Evolutionary conservation across 306 rosid species (phyloP).

Genomic region (Ziziphus jujuba): DNA sequence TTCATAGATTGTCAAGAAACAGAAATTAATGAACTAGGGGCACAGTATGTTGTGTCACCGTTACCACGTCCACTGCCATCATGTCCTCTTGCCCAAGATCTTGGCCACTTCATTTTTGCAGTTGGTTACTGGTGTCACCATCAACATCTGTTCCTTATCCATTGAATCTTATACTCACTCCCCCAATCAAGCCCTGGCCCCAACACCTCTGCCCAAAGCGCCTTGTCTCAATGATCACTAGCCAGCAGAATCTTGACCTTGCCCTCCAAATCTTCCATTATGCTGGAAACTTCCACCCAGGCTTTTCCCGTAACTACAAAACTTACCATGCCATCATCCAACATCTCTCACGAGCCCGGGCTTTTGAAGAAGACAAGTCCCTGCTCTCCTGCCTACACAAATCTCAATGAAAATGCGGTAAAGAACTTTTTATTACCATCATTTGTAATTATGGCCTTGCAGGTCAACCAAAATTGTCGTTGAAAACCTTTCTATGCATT

Average conservation of each 20-base stretch:
- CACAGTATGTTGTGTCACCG: no score
- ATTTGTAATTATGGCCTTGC: no score
- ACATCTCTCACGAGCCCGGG: constrained; percentile 60
- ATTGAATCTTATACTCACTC: constrained; percentile 48
- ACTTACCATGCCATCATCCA: constrained; percentile 64
- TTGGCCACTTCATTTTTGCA: no score
- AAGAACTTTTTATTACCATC: constrained; percentile 55
- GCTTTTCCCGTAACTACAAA: constrained; percentile 46
- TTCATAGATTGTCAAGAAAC: no score
- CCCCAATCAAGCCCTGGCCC: constrained; percentile 82
- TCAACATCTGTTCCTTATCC: not conserved
- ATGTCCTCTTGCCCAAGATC: no score
- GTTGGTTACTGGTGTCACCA: no score
- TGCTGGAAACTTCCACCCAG: constrained; percentile 60
- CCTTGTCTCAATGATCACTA: constrained; percentile 51
- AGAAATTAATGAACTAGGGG: no score
- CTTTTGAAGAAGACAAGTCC: constrained; percentile 42
- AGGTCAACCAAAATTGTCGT: constrained; percentile 45
- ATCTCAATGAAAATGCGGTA: constrained; percentile 40
- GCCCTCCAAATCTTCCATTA: no score
- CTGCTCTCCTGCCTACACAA: constrained; percentile 33
- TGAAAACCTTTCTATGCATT: constrained; percentile 43
- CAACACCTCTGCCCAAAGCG: constrained; percentile 57
- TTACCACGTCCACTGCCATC: no score
- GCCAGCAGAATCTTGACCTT: no score